phyloP scores from a whole-genome alignment of 768 basidiomycete species.

The Hypholoma sublateritium region DNA sequence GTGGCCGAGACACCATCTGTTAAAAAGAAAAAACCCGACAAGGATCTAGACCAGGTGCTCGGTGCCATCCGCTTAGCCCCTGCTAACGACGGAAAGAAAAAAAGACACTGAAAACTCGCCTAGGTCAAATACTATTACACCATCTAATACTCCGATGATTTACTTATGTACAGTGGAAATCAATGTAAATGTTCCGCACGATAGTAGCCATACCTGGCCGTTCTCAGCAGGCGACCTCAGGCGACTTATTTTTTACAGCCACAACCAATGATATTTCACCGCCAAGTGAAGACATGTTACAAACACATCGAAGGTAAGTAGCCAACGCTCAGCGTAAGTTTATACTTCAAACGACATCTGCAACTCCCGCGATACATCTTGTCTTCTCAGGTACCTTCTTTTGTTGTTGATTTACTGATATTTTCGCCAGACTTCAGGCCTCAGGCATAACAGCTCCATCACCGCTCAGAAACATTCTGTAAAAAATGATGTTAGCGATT shows the following conservation, averaged over 20 bases:
- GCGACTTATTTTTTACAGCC: too few relatives aligned
- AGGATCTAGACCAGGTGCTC: conserved; percentile 47
- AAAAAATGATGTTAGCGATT: neutral
- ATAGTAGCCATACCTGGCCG: too few relatives aligned
- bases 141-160: too few relatives aligned
- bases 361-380: neutral
- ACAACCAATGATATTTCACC: neutral
- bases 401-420: neutral
- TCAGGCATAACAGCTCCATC: too few relatives aligned
- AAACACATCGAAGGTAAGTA: neutral
- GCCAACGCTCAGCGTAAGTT: neutral
- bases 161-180: too few relatives aligned
- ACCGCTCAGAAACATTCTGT: conserved; percentile 5
- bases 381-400: neutral
- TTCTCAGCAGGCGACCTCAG: too few relatives aligned
- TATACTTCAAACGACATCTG: conserved; percentile 1
- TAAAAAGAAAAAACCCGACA: conserved; percentile 26
- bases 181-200: too few relatives aligned
- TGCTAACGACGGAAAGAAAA: conserved; percentile 38
- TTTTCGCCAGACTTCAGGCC: neutral
- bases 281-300: conserved; percentile 1
- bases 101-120: conserved; percentile 8
- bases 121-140: neutral
- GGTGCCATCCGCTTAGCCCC: conserved; percentile 63
- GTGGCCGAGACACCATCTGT: conserved; percentile 1